These are phyloP conservation scores for Phytophthora ramorum DNA, from an alignment of 352 stramenopile genomes.

Conservation along the genomic window DNA sequence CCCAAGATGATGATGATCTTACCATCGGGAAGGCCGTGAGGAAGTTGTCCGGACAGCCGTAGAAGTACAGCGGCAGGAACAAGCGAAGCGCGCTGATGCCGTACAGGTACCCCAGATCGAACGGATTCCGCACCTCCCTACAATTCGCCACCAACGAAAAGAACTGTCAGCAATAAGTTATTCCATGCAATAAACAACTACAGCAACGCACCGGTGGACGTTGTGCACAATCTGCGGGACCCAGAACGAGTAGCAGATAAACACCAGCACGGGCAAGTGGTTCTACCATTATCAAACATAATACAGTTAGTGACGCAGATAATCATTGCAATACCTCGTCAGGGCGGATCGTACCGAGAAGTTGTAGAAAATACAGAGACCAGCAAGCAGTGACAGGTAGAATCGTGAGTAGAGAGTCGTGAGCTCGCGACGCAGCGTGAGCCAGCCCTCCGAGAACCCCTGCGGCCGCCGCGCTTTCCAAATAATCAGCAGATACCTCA, in stretches of 20 bases:
- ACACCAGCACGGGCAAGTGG: slow-evolving; percentile 89
- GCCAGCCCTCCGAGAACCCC: slow-evolving; percentile 87
- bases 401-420: slow-evolving; percentile 96
- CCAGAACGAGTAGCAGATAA: slow-evolving; percentile 98
- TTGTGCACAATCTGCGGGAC: slow-evolving; percentile 98
- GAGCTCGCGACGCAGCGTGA: slow-evolving; percentile 92
- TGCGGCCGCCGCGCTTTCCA: slow-evolving; percentile 93
- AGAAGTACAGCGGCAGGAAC: slow-evolving; percentile 97
- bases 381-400: slow-evolving; percentile 93
- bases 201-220: slow-evolving; percentile 74
- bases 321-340: slow-evolving; percentile 1
- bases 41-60: slow-evolving; percentile 95
- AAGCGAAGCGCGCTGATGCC: slow-evolving; percentile 94
- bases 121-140: slow-evolving; percentile 92
- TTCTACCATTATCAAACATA: slow-evolving; percentile 48
- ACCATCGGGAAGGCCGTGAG: slow-evolving; percentile 85
- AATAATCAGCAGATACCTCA: slow-evolving; percentile 98
- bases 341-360: slow-evolving; percentile 62
- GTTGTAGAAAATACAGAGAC: slow-evolving; percentile 94
- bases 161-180: background rate
- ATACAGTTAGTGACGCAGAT: background rate
- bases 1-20: slow-evolving; percentile 15
- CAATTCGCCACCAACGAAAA: background rate
- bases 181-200: background rate
- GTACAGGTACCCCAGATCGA: slow-evolving; percentile 95